Conservation (phyloP, 495 filamentous ascomycete genomes). For the Delitschia confertaspora region DNA sequence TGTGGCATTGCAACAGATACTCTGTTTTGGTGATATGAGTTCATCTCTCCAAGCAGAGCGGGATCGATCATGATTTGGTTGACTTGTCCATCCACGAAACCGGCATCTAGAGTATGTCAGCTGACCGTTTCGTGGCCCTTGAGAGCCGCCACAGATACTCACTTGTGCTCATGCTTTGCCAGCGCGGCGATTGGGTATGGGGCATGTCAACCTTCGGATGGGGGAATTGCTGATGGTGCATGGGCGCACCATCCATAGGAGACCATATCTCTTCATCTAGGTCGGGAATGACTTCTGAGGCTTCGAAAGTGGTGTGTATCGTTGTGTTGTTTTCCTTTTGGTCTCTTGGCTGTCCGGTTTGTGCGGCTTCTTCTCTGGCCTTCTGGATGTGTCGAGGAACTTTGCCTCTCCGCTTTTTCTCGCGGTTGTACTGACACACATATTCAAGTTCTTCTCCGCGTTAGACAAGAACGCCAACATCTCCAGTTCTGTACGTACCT, state of each 20-base stretch:
- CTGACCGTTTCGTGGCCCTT: too few species aligned
- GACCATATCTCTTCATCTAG: conserved; percentile 24
- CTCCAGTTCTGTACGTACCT: conserved; percentile 12
- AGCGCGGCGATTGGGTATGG: conserved; percentile 15
- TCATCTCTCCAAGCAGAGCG: conserved; percentile 14
- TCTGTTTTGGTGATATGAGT: conserved; percentile 7
- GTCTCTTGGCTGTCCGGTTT: conserved; percentile 2
- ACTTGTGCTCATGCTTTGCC: conserved; percentile 14
- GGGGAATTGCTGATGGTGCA: conserved; percentile 17
- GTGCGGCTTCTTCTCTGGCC: conserved; percentile 17
- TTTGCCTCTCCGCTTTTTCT: conserved; percentile 25
- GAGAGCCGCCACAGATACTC: not conserved
- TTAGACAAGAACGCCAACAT: not conserved
- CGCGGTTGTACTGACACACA: conserved; percentile 22
- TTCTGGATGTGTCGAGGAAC: conserved; percentile 25
- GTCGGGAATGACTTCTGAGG: conserved; percentile 8
- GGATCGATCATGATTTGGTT: conserved; percentile 24
- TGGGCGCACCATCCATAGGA: conserved; percentile 12
- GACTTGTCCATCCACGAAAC: conserved; percentile 4
- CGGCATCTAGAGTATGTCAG: conserved; percentile 7
- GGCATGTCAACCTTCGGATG: conserved; percentile 7
- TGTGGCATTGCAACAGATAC: conserved; percentile 13
- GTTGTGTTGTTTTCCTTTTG: conserved; percentile 10
- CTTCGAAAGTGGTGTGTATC: conserved; percentile 14
- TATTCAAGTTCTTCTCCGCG: conserved; percentile 18